phyloP scores from a whole-genome alignment of 805 yeast genomes.

The Candida railenensis region DNA sequence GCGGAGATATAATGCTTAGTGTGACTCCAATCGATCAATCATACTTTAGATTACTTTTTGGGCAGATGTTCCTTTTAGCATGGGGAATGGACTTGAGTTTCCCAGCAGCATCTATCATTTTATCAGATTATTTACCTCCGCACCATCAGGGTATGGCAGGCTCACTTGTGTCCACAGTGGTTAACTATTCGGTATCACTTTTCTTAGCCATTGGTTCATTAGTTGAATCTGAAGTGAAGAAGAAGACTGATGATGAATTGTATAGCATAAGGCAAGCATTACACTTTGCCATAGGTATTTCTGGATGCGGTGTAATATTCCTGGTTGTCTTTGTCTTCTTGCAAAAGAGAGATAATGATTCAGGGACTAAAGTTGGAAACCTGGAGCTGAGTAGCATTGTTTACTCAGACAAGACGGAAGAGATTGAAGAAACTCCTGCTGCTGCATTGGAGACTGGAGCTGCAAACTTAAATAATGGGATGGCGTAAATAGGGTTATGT shows the following conservation, averaged over 20 bases:
- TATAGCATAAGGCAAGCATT: conserved; percentile 56
- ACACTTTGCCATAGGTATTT: conserved; percentile 62
- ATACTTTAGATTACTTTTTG: conserved; percentile 58
- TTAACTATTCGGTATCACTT: conserved; percentile 71
- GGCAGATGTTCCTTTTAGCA: conserved; percentile 53
- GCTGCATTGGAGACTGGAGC: background rate
- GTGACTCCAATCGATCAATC: conserved; percentile 58
- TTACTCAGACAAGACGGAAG: background rate
- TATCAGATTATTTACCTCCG: conserved; percentile 58
- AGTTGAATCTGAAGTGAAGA: conserved; percentile 42
- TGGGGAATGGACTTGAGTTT: conserved; percentile 81
- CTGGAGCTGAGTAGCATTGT: background rate
- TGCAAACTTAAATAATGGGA: too few relatives aligned
- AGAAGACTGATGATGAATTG: conserved; percentile 16
- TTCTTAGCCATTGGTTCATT: conserved; percentile 72
- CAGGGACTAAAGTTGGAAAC: background rate
- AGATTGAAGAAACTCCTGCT: background rate
- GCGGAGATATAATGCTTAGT: conserved; percentile 54
- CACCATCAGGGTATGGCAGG: conserved; percentile 79
- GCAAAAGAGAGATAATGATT: conserved; percentile 7
- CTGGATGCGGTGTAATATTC: conserved; percentile 44
- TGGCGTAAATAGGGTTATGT: too few relatives aligned
- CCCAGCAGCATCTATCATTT: conserved; percentile 68
- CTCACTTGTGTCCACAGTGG: conserved; percentile 65
- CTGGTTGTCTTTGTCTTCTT: conserved; percentile 24